A percentile compares a stretch with the other conserved stretches of the same genome.
These are phyloP conservation scores for Fomitopsis palustris DNA, from an alignment of 1,284 basidiomycete species.

Conservation along the genomic window DNA sequence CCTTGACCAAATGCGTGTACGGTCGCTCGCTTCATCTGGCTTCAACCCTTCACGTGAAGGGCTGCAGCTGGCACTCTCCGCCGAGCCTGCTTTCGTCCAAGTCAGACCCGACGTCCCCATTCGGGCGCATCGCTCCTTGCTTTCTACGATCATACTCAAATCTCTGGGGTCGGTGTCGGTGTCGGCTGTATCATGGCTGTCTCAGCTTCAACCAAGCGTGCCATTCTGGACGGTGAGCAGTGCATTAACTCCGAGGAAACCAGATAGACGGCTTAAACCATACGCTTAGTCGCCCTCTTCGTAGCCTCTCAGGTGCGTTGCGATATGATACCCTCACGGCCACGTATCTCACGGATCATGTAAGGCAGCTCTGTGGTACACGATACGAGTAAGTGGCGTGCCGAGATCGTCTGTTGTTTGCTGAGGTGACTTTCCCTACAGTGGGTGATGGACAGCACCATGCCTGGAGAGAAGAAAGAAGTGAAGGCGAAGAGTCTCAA, in stretches of 20 bases:
- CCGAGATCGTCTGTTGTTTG: background rate
- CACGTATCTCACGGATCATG: constrained; percentile 6
- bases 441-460: constrained; percentile 46
- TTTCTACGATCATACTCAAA: too few species aligned
- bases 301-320: constrained; percentile 58
- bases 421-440: constrained; percentile 14
- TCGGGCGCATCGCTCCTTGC: too few species aligned
- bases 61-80: too few species aligned
- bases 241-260: background rate
- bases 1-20: too few species aligned
- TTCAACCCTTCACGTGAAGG: too few species aligned
- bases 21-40: too few species aligned
- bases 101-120: too few species aligned
- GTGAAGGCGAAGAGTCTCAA: constrained; percentile 69
- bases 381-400: constrained; percentile 37
- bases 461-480: constrained; percentile 53
- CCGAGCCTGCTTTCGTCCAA: too few species aligned
- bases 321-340: constrained; percentile 15
- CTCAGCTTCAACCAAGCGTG: constrained; percentile 38
- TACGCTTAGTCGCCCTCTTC: constrained; percentile 49
- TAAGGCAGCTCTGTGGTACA: constrained; percentile 50
- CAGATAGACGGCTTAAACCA: background rate
- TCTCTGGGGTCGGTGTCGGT: too few species aligned
- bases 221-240: constrained; percentile 43
- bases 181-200: constrained; percentile 26